Conservation (phyloP, 208 protist genomes). For the Acanthamoeba divionensis region DNA sequence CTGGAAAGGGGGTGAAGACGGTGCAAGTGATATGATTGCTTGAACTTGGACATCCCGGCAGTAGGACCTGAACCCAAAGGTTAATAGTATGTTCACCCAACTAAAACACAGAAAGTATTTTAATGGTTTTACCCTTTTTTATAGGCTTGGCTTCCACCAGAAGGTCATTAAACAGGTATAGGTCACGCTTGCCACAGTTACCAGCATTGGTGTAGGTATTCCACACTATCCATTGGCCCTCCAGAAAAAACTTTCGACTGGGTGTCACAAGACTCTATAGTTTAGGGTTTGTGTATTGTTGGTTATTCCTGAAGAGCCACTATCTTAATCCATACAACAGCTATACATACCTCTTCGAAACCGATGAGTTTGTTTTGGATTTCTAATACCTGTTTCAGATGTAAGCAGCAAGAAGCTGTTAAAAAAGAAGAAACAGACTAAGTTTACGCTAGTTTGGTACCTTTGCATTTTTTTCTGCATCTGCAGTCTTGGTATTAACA, state of each 20-base stretch:
- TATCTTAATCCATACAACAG: background rate
- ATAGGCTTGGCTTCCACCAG: background rate
- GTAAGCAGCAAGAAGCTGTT: background rate
- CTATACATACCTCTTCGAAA: background rate
- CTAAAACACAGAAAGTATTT: background rate
- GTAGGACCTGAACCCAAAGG: background rate
- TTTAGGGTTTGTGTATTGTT: background rate
- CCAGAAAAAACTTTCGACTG: background rate
- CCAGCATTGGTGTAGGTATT: background rate
- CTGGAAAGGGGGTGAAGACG: background rate
- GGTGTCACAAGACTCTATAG: background rate
- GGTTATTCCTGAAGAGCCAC: background rate
- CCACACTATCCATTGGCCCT: background rate
- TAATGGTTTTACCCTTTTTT: background rate
- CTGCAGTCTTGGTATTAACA: conserved; percentile 9
- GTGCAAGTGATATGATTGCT: background rate
- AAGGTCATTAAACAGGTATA: conserved; percentile 41
- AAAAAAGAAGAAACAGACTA: background rate
- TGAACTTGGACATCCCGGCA: background rate
- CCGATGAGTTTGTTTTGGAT: background rate
- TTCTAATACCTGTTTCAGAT: background rate
- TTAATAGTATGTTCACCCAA: background rate
- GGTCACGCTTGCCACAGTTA: background rate
- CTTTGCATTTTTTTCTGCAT: background rate
- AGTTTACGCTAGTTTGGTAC: background rate